Evolutionary conservation across 768 basidiomycete genomes (phyloP), one percentile per base, ranked within the genome.

Genomic region (Hygrocybe coccinea): DNA sequence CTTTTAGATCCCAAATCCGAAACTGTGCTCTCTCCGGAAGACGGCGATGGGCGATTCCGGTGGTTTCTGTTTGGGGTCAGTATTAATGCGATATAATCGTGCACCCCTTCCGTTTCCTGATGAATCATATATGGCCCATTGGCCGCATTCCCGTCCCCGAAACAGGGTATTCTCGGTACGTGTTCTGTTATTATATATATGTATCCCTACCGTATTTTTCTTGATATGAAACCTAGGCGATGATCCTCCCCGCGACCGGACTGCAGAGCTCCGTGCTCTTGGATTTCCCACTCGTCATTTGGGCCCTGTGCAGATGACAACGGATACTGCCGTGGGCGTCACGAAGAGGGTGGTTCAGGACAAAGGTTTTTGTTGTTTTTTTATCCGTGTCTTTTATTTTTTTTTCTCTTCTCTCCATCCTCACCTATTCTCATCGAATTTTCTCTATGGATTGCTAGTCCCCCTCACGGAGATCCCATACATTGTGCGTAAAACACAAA

Each of bases 221-320:
- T n/a, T n/a, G n/a, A n/a, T n/a, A n/a, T n/a, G n/a, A n/a, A 12
- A 12, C 48, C 25, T 73, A 86, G 95, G 95, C 10, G 95, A 97
- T 64, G 95, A 99, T 71, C 95, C 95, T 1, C 95, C 95, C 0
- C 80, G 93, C 36, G 95, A 99, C 68, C 79, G 95, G 51, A 99
- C 95, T 1, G 81, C 84, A 1, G 91, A 95, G 66, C 80, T 99
- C 35, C 86, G 95, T 29, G 79, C 78, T 14, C 73, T 93, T 36
- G 94, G 94, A 1, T 99, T 95, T 68, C 89, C 91, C 1, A 81
- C 81, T 5, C 81, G 97, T 33, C 90, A 89, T 69, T 76, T 99
- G 7, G 94, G 93, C 0, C 74, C 84, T 2, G 76, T 92, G 1
- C 97, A 99, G 71, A 99, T 99, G 97, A 98, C 97, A 33, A 99